phyloP scores from a whole-genome alignment of 192 early-diverging fungal genomes.

The Oehlia diaphana region DNA sequence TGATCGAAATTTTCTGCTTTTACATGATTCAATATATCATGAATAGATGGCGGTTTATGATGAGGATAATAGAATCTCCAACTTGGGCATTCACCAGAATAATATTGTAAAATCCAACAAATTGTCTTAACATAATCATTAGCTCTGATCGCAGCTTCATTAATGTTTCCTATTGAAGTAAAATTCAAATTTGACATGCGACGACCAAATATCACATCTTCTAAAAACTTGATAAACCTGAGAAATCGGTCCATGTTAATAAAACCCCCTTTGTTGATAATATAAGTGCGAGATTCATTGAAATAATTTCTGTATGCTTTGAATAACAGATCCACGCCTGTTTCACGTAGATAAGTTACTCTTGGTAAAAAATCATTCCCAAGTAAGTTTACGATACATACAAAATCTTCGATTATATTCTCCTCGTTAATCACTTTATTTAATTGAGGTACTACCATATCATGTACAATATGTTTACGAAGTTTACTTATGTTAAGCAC shows the following conservation, averaged over 20 bases:
- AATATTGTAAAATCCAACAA: slow-evolving; percentile 29
- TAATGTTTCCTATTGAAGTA: not conserved
- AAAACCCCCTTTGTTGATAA: slow-evolving; percentile 2
- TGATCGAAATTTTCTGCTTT: not conserved
- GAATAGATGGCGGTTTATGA: slow-evolving; percentile 22
- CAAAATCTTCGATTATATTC: slow-evolving; percentile 29
- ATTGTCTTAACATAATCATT: slow-evolving; percentile 26
- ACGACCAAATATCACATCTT: not conserved
- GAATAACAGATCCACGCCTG: slow-evolving; percentile 11
- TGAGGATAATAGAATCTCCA: slow-evolving; percentile 27
- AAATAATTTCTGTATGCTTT: slow-evolving; percentile 1
- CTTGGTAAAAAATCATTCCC: slow-evolving; percentile 30
- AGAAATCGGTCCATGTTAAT: slow-evolving; percentile 1
- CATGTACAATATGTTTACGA: slow-evolving; percentile 23
- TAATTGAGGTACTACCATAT: slow-evolving; percentile 5
- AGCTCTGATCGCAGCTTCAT: not conserved
- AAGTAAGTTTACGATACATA: slow-evolving; percentile 24
- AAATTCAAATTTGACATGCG: not conserved
- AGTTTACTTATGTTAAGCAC: slow-evolving; percentile 3
- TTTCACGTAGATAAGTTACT: slow-evolving; percentile 4
- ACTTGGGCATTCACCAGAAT: slow-evolving; percentile 20
- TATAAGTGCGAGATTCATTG: not conserved
- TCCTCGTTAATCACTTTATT: not conserved
- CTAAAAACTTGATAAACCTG: not conserved
- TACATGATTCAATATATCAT: slow-evolving; percentile 14